Base-by-base conservation (phyloP, 1,284 basidiomycete species). In the Ustilago nuda region DNA sequence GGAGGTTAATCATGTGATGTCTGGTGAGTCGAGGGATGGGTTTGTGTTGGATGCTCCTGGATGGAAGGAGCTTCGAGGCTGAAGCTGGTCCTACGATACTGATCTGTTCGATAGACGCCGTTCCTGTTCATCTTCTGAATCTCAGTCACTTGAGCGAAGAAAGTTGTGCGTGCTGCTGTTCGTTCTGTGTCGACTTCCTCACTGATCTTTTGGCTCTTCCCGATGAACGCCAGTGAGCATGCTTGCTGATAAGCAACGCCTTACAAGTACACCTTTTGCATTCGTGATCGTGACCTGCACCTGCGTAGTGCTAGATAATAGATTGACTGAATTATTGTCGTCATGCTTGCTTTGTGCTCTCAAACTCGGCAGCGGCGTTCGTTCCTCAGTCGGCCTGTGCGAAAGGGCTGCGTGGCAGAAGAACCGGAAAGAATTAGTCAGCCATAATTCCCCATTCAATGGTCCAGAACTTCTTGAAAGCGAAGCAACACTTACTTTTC, bases 401-500 rank as follows among this genome's bases (percentile, higher is more conserved):
- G 55, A 82, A 82, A 27, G 80, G 80, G 59, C 79, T 81, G 61
- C 45, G 15, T 6, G 39, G 48, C 3, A 27, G 23, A 27, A 19
- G 17, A 33, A 39, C 6, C 15, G 19, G 19, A 36, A 56, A 59
- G 30, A 30, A 19, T 33, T 11, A 4, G 48, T 57, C 56, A 57
- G 45, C 19, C 19, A 13, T 17, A 33, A 9, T 17, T 46, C 17
- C 30, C 9, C 37, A 11, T 19, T 45, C n/a, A 19, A 17, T 19
- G 13, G n/a, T 45, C 43, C 19, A 19, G n/a, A 19, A 19, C 43
- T 19, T 8, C 15, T 1, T 19, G 23, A 3, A 27, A 27, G 23
- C 23, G 23, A 27, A 45, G 15, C 23, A 33, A 17, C 43, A 82
- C 82, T 46, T 62, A 84, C 83, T 85, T 85, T 66, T 82, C 79